Conservation (phyloP, 1,284 basidiomycete genomes). For the Cutaneotrichosporon dermatis region DNA sequence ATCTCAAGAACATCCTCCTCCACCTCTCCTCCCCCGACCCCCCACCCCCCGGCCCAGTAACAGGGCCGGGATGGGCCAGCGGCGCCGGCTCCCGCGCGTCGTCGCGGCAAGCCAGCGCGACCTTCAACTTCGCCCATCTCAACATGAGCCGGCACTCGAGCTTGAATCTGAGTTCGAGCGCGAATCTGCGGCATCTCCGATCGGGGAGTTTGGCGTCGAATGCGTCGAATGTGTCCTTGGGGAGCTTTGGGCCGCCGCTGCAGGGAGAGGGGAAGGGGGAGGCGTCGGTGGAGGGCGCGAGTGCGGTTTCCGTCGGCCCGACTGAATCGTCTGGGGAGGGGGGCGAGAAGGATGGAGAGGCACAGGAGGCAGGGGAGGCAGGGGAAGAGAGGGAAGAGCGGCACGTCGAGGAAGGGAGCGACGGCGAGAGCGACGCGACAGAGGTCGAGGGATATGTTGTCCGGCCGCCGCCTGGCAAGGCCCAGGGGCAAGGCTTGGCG, state of each 20-base stretch:
- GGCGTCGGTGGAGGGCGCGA: no score
- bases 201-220: no score
- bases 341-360: no score
- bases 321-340: no score
- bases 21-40: conserved; percentile 56
- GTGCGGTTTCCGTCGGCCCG: no score
- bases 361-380: no score
- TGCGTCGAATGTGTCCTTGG: no score
- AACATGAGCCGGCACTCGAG: no score
- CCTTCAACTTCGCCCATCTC: not conserved
- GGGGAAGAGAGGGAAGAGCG: not conserved
- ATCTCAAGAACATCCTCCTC: conserved; percentile 87
- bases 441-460: conserved; percentile 1
- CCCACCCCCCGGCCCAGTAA: conserved; percentile 20
- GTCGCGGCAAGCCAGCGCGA: conserved; percentile 10
- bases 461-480: not conserved
- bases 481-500: not conserved
- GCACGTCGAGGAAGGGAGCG: not conserved
- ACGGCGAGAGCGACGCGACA: not conserved
- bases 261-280: no score
- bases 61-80: conserved; percentile 18
- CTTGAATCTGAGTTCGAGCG: no score
- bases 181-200: no score
- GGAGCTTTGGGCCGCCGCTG: no score
- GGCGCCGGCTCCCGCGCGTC: conserved; percentile 14